Base-by-base conservation (phyloP, 1,284 basidiomycete genomes). In the Malassezia sp. region DNA sequence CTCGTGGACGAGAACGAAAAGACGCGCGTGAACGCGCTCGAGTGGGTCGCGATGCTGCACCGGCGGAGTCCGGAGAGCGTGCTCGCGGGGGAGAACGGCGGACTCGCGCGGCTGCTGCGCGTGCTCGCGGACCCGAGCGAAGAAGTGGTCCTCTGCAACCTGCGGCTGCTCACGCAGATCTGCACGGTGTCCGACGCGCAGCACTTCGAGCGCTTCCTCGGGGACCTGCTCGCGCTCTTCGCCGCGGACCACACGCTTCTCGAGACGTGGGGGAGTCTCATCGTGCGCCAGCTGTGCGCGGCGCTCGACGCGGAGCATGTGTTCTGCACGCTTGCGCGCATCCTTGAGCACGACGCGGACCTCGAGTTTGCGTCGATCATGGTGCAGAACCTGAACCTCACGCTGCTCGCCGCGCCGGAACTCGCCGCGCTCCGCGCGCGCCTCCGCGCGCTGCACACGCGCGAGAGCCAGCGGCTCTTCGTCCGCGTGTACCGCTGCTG, bases 11-110 rank as follows among this genome's bases (percentile, higher is more conserved):
- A 96, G 71, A 87, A 88, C 66, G 91, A 93, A 63, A 88, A 95
- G 67, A 96, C 93, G 1, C 76, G 91, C 32, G 85, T 97, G 5
- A 86, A 88, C 20, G 89, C 91, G 3, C 74, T 99, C 56, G 89
- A 93, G 73, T 99, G 93, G 93, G 75, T 99, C 24, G 81, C 95
- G 40, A 99, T 99, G 93, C 74, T 99, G 42, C 93, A 99, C 72
- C 84, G 89, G 67, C 96, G 96, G 68, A 86, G 87, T 15, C 93
- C 93, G 0, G 85, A 83, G 71, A 93, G 91, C 85, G 91, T 95
- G 52, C 74, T 96, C 42, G 84, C 87, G 0, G 84, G 93, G 79
- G 88, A 96, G 64, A 90, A 96, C 60, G 88, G 87, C 8, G 96
- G 90, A 1, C 96, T 91, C 72, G 88, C 89, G 8, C 87, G 88